Evolutionary conservation across 441 rosid genomes (phyloP).

Genomic region (Jatropha podagrica): DNA sequence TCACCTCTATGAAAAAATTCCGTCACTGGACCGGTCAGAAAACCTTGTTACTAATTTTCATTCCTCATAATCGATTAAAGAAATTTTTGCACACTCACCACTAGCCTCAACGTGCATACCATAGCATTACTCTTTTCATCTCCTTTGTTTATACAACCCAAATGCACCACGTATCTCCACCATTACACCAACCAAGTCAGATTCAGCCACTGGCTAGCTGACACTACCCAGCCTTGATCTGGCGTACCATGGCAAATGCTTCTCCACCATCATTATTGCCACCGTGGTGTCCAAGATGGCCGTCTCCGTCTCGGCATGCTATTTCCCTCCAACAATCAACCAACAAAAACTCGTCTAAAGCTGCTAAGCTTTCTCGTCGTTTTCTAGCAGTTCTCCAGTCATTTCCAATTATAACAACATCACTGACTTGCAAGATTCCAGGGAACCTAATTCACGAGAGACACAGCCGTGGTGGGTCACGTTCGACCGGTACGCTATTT

Average conservation of each 20-base stretch:
- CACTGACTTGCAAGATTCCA: constrained; percentile 45
- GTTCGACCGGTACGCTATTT: constrained; percentile 71
- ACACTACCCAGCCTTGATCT: neutral
- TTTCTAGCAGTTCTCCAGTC: constrained; percentile 66
- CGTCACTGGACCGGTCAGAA: no score
- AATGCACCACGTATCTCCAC: neutral
- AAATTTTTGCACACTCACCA: neutral
- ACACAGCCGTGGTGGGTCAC: constrained; percentile 70
- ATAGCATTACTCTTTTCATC: neutral
- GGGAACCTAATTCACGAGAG: constrained; percentile 45
- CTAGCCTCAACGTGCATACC: constrained; percentile 34
- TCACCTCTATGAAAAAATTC: no score
- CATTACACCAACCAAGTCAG: neutral
- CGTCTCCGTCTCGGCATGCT: constrained; percentile 14
- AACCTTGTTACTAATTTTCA: no score
- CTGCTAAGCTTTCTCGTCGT: constrained; percentile 47
- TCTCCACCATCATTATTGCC: constrained; percentile 14
- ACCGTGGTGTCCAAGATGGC: neutral
- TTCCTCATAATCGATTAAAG: neutral
- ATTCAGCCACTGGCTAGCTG: neutral
- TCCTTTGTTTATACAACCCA: neutral
- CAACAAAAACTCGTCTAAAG: constrained; percentile 36
- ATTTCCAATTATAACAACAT: constrained; percentile 67
- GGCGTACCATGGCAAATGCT: constrained; percentile 11
- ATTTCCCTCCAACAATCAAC: constrained; percentile 38